Percentiles rank a stretch among this genome's conserved stretches.
Evolutionary conservation across 345 rosid genomes (phyloP).

Genomic region (Barbarea vulgaris): DNA sequence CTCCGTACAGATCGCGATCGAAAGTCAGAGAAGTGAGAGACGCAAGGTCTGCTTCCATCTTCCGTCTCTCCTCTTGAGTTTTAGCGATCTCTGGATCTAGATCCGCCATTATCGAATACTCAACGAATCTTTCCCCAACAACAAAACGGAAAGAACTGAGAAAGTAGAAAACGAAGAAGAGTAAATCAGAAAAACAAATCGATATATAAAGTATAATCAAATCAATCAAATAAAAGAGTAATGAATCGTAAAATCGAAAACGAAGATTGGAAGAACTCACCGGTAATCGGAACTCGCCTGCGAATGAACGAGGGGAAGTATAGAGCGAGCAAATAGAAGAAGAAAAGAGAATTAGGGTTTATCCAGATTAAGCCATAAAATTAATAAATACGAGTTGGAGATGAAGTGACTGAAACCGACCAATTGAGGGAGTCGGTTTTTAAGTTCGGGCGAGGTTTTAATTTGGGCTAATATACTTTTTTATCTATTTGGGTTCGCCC

Average conservation of each 20-base stretch:
- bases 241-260: neutral
- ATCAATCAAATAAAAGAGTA: neutral
- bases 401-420: conserved; percentile 5
- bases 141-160: neutral
- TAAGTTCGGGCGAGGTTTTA: neutral
- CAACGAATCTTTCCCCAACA: conserved; percentile 17
- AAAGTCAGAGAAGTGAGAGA: conserved; percentile 68
- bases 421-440: conserved; percentile 21
- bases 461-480: neutral
- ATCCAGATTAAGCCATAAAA: neutral
- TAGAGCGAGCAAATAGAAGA: neutral
- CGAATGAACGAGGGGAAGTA: neutral
- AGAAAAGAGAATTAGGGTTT: conserved; percentile 29
- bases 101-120: conserved; percentile 40
- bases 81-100: conserved; percentile 79
- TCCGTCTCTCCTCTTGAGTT: conserved; percentile 79
- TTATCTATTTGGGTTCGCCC: neutral
- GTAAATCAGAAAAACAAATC: conserved; percentile 12
- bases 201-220: neutral
- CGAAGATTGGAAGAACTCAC: conserved; percentile 12
- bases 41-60: conserved; percentile 74
- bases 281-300: conserved; percentile 19
- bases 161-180: neutral
- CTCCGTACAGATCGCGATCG: conserved; percentile 86
- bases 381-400: neutral